phyloP scores from a whole-genome alignment of 1,139 yeast genomes.

The Blastobotrys elegans region DNA sequence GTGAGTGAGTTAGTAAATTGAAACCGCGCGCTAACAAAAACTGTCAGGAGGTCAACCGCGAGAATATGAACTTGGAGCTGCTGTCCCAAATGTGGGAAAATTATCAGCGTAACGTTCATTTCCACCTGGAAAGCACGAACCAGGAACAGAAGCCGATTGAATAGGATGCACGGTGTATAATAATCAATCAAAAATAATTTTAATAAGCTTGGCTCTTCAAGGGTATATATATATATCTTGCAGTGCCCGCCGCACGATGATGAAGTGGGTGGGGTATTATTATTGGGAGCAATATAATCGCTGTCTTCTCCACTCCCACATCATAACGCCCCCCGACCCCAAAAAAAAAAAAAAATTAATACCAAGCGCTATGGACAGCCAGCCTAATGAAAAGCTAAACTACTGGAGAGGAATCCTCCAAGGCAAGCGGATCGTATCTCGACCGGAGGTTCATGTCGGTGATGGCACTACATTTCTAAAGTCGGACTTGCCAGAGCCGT shows the following conservation, averaged over 20 bases:
- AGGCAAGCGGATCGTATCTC: constrained; percentile 9
- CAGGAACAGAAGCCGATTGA: constrained; percentile 49
- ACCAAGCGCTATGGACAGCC: no score
- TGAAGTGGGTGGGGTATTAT: no score
- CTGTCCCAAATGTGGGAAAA: constrained; percentile 80
- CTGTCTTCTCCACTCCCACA: no score
- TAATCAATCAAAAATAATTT: neutral
- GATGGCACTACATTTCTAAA: constrained; percentile 3
- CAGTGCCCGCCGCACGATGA: neutral
- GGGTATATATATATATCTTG: neutral
- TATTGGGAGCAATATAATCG: no score
- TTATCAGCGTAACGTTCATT: constrained; percentile 65
- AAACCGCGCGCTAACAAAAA: neutral
- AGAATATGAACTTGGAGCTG: constrained; percentile 66
- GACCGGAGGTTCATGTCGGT: constrained; percentile 2
- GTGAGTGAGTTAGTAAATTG: constrained; percentile 28
- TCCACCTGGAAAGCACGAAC: constrained; percentile 68
- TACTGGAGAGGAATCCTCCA: constrained; percentile 6
- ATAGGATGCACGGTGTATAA: neutral
- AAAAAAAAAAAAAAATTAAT: no score
- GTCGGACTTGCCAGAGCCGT: constrained; percentile 9
- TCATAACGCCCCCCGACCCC: no score
- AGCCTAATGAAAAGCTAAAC: neutral
- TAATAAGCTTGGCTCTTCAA: neutral
- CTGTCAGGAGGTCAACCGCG: constrained; percentile 53